These are phyloP conservation scores for Sclerotinia subarctica DNA, from an alignment of 2,329 filamentous ascomycete genomes.

Conservation along the genomic window DNA sequence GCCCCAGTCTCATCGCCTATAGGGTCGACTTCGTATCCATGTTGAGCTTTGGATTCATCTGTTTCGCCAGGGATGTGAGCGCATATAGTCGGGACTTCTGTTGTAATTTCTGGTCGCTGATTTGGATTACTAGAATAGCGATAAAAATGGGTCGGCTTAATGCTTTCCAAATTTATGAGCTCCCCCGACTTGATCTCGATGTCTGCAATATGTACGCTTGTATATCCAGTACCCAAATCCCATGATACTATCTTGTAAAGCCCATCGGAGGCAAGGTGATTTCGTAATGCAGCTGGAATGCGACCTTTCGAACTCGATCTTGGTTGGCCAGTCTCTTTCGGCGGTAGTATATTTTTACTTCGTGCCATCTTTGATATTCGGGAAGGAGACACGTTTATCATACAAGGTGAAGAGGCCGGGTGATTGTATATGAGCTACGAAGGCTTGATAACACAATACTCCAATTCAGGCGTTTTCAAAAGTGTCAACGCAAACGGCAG, in stretches of 20 bases:
- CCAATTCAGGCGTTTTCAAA: neutral
- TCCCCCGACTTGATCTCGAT: neutral
- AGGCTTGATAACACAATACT: neutral
- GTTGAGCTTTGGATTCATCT: neutral
- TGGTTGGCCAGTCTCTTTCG: neutral
- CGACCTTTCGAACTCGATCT: neutral
- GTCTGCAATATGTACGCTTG: neutral
- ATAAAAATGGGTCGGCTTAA: neutral
- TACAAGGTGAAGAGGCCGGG: neutral
- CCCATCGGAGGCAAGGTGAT: neutral
- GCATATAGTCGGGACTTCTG: neutral
- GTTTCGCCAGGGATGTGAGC: neutral
- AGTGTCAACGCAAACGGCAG: neutral
- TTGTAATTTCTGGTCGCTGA: neutral
- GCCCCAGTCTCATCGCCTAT: neutral
- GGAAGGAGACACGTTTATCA: neutral
- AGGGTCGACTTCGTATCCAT: conserved; percentile 1
- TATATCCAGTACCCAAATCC: neutral
- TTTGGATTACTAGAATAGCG: neutral
- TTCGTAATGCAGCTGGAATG: neutral
- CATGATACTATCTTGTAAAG: neutral
- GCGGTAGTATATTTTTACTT: neutral
- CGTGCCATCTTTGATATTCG: neutral
- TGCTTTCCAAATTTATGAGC: neutral
- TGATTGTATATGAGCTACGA: neutral